Percentiles rank a stretch among this genome's conserved stretches.
Conservation (phyloP, 306 rosid genomes). For the Vicia sativa region DNA sequence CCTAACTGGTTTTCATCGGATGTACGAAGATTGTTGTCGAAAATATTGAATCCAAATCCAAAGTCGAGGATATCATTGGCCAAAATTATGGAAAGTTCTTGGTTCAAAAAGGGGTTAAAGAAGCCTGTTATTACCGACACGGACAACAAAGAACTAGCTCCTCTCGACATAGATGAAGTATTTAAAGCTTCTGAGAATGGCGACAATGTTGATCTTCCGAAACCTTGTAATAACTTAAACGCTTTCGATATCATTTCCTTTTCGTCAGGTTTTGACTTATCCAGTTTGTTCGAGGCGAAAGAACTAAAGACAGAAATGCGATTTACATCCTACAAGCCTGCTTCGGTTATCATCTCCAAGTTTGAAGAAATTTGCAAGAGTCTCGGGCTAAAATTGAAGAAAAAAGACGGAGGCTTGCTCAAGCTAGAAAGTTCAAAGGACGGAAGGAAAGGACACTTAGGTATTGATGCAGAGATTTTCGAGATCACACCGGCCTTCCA, state of each 20-base stretch:
- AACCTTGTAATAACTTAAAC: constrained; percentile 64
- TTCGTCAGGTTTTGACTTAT: constrained; percentile 87
- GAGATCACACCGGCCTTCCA: constrained; percentile 79
- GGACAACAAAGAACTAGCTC: constrained; percentile 44
- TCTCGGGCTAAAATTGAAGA: constrained; percentile 61
- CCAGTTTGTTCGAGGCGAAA: constrained; percentile 75
- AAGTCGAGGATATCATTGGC: constrained; percentile 64
- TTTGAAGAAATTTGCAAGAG: constrained; percentile 72
- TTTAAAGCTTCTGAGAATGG: constrained; percentile 50
- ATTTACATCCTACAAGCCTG: constrained; percentile 67
- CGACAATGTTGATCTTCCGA: constrained; percentile 40
- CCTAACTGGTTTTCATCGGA: constrained; percentile 85
- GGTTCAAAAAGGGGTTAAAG: constrained; percentile 69
- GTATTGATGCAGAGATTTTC: constrained; percentile 75
- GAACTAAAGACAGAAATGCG: constrained; percentile 60
- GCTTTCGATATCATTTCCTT: constrained; percentile 89
- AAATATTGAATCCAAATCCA: constrained; percentile 86
- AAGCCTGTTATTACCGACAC: constrained; percentile 35
- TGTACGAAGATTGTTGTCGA: constrained; percentile 58
- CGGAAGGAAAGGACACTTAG: constrained; percentile 79
- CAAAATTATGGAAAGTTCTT: constrained; percentile 64
- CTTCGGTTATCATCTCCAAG: constrained; percentile 66
- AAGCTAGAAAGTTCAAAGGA: constrained; percentile 68
- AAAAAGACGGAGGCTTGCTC: constrained; percentile 69
- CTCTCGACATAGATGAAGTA: constrained; percentile 56